Base-by-base conservation (phyloP, 257 asterid genomes). In the Scutellaria minor region DNA sequence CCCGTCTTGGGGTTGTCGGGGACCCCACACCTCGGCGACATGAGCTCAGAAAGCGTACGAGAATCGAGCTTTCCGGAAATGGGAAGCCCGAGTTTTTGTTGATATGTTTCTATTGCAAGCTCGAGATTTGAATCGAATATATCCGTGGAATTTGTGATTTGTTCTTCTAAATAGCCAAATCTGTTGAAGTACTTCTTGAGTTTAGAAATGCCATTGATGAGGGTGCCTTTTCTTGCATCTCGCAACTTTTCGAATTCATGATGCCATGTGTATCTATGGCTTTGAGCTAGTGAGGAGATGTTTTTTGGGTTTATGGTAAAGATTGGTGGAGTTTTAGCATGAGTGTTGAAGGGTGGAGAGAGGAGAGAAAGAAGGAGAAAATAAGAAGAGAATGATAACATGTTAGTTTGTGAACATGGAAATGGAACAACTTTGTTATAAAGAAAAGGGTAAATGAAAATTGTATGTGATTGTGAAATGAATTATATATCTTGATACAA, bases 11-110 rank as follows among this genome's bases (percentile, higher is more conserved):
- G 64, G 6, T 15, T 9, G 64, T 94, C 97, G 0, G 84, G 66
- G 7, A 94, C 84, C 18, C 96, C 97, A 22, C 97, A 91, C 73
- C 93, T 73, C 3, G 97, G 98, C 1, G 82, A 70, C 82, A 72
- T 84, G 70, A 92, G 69, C 13, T 83, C 79, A 0, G 78, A 53
- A 1, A 87, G 22, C 1, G 97, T 92, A 7, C 8, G 22, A 0
- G 67, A 58, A 70, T 92, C 88, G 54, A 92, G 83, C 45, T 54
- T 81, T 64, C 90, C 85, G 0, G 88, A 85, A 1, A 84, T 24
- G 0, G 83, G 12, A 40, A 92, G 86, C 31, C 92, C 88, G 7
- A 83, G 51, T 20, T 64, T 87, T 2, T 67, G 40, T 64, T 92
- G 98, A 58, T 90, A 92, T 45, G 63, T 85, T 13, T 60, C 68